Evolutionary conservation across 805 yeast genomes (phyloP), one percentile per base, ranked within the genome.

Genomic region (Pichia pseudocactophila): DNA sequence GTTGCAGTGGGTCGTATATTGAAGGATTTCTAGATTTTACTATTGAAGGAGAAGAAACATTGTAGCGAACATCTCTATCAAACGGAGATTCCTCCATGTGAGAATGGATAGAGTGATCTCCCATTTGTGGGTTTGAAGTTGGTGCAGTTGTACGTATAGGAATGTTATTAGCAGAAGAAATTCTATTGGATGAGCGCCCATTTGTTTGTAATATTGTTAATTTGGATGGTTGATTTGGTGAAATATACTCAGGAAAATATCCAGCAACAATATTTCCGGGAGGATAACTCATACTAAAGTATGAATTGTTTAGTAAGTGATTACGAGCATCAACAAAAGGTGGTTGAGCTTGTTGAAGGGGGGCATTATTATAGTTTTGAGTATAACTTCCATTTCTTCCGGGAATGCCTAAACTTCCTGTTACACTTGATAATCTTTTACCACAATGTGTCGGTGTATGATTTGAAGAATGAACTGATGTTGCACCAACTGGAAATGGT

Each of bases 1-100:
- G 57, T 39, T 53, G 63, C 34, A 62, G 45, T 3, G 66, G 65
- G 41, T 58, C 67, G 47, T 61, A 61, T 16, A 69, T 63, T 12
- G 74, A 68, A 28, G 60, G 55, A 45, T 69, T 69, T 36, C 74
- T 59, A 11, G 63, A 54, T 38, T 56, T 53, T 31, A 11, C 31
- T 7, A 39, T 45, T 9, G 51, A 45, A 2, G 46, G 36, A 2
- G 41, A 11, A 7, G 64, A 56, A 9, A 52, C 51, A 39, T 58
- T 55, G 42, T 53, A 61, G 31, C 65, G 48, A 6, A 61, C 57
- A 43, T 61, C 64, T 27, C 57, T 61, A 28, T 59, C 44, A 30
- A 58, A 36, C 7, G 58, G 58, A 11, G 50, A 33, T 20, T 47
- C 53, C 11, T 48, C 53, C 25, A 22, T 22, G 48, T 20, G 41